Base-by-base conservation (phyloP, 441 rosid species). In the Gossypium schwendimanii region DNA sequence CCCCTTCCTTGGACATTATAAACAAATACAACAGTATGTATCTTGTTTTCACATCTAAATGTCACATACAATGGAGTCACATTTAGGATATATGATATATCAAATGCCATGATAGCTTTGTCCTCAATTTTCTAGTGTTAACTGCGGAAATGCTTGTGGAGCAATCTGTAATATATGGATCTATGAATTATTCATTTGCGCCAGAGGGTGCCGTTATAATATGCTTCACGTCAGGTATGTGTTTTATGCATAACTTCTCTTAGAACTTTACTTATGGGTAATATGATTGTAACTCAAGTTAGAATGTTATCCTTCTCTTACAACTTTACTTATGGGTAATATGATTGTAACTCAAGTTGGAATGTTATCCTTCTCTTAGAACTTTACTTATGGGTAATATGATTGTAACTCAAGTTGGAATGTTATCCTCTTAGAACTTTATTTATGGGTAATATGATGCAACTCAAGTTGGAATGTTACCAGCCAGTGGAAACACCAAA, bases 201-300 rank as follows among this genome's bases (percentile, higher is more conserved):
- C 85, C 91, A 21, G 80, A 86, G 71, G 89, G 86, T n/a, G 90
- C 93, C 57, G 91, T 82, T 15, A 26, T 92, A 58, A 86, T 91
- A 67, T 94, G 97, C 84, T 94, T 94, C 78, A 92, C 97, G 77
- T 90, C 97, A 52, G 96, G 97, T 89, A 86, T 1, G 75, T 12
- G 28, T 53, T 71, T 20, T 15, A 4, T n/a, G 31, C 18, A 52
- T 28, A 63, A 28, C 26, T 28, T 23, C 5, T 26, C 15, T 33
- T 15, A 6, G 36, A 18, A 12, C 62, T 71, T 14, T 20, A 24
- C 23, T 31, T 31, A 59, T 15, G 23, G 23, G 20, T 33, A 33
- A 61, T 61, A 33, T 61, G 14, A 31, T 61, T 61, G 45, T 33
- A 61, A 31, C 21, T 31, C 9, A 15, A 61, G 66, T 41, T n/a